phyloP scores from a whole-genome alignment of 2,329 filamentous ascomycete species.

The Stagonosporopsis cucurbitacearum region DNA sequence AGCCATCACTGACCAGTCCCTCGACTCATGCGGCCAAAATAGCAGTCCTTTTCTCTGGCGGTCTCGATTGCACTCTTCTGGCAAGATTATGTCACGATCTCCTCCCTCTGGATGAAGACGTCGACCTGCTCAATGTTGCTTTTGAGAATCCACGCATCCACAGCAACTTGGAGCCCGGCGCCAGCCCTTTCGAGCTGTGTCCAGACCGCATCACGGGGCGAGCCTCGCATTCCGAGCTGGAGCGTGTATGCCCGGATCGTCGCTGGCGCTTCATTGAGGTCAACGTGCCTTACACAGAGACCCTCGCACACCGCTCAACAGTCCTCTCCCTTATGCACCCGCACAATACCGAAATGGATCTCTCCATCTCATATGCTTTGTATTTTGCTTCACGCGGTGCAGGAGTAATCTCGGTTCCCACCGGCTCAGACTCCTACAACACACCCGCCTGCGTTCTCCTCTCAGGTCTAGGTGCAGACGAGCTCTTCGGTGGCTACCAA shows the following conservation, averaged over 20 bases:
- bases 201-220: constrained; percentile 90
- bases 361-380: constrained; percentile 91
- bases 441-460: constrained; percentile 83
- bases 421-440: constrained; percentile 56
- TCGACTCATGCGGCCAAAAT: constrained; percentile 57
- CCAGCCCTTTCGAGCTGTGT: constrained; percentile 76
- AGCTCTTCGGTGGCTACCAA: constrained; percentile 92
- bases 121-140: constrained; percentile 93
- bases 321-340: constrained; percentile 84
- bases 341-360: constrained; percentile 98
- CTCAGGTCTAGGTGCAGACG: constrained; percentile 92
- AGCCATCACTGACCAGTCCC: background rate
- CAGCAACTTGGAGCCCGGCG: constrained; percentile 36
- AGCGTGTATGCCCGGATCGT: constrained; percentile 70
- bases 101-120: constrained; percentile 68
- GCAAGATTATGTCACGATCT: constrained; percentile 81
- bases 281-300: constrained; percentile 82
- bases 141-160: constrained; percentile 87
- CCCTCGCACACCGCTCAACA: constrained; percentile 68
- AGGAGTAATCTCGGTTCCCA: constrained; percentile 55
- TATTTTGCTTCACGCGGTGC: constrained; percentile 88
- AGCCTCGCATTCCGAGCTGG: constrained; percentile 77
- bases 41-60: constrained; percentile 90
- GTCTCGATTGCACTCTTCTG: constrained; percentile 88
- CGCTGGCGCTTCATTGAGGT: constrained; percentile 85